A percentile compares a stretch with the other conserved stretches of the same genome.
Conservation (phyloP, 495 filamentous ascomycete genomes). For the Aspergillus panamensis region DNA sequence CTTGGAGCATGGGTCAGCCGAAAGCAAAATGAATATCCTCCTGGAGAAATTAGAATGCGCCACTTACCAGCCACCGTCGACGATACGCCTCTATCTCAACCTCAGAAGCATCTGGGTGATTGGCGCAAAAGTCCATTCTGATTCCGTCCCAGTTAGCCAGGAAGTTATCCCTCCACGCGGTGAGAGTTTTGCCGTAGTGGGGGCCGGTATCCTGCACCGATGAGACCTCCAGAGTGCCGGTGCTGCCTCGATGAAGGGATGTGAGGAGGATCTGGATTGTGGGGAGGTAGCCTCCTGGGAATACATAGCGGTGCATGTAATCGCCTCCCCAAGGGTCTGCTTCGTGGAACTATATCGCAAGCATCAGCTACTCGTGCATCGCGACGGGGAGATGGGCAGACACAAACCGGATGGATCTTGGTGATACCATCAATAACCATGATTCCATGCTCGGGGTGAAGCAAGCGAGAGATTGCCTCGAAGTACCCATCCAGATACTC, state of each 20-base stretch:
- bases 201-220: conserved; percentile 64
- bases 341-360: conserved; percentile 26
- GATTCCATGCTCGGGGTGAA: conserved; percentile 62
- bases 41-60: too few relatives aligned
- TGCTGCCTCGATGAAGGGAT: conserved; percentile 54
- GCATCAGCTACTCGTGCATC: conserved; percentile 17
- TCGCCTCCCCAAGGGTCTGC: conserved; percentile 34
- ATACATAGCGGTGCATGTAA: conserved; percentile 73
- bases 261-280: conserved; percentile 60
- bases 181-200: conserved; percentile 64
- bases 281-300: conserved; percentile 69
- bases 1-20: conserved; percentile 21
- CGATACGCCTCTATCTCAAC: conserved; percentile 60
- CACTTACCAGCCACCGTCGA: conserved; percentile 63
- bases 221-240: conserved; percentile 57
- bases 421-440: conserved; percentile 73
- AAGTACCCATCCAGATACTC: conserved; percentile 63
- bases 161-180: conserved; percentile 65
- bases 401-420: conserved; percentile 55
- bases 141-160: conserved; percentile 54
- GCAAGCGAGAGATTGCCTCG: conserved; percentile 50
- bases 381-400: not conserved
- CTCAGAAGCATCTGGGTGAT: conserved; percentile 53
- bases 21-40: not conserved
- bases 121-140: conserved; percentile 47